Evolutionary conservation across 768 basidiomycete genomes (phyloP), one percentile per base, ranked within the genome.

Genomic region (Pulveroboletus sp.): DNA sequence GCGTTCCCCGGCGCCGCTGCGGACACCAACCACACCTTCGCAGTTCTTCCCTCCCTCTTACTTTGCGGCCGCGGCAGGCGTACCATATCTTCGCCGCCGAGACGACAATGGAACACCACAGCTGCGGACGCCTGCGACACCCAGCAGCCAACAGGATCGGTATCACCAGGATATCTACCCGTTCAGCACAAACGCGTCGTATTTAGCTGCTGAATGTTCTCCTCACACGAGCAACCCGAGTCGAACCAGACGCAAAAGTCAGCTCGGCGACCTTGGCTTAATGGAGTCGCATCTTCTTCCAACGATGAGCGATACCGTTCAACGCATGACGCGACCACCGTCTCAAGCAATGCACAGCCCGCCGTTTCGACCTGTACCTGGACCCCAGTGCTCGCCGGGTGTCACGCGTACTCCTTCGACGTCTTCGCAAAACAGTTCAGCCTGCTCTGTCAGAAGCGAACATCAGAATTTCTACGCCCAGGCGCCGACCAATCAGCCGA

Each of bases 251-350:
- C 71, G 70, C 20, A 62, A 57, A 48, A 79, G 76, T 53, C 70
- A 77, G 45, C 65, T 79, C 16, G 71, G 67, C 11, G 80, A 80
- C 44, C 67, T 86, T 5, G 80, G 82, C 6, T 70, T 81, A 23
- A 63, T 86, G 26, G 86, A 89, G 54, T 70, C 79, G 0, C 78
- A 85, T 23, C 71, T 89, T 5, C 64, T 89, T 31, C 86, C 86
- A 9, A 83, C 85, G 16, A 70, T 89, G 30, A 74, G 79, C 35
- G 86, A 88, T 48, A 89, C 86, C 0, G 76, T 89, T 31, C 78
- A 83, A 56, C 77, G 80, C 39, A 89, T 89, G 86, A 89, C 86
- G 3, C 71, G 76, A 44, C 69, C 75, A 13, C 78, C 80, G 1
- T 72, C 71, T 34, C 67, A 67, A 46, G 49, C 51, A 12, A 47